phyloP scores from a whole-genome alignment of 192 early-diverging fungal genomes.

The Gonapodya prolifera region DNA sequence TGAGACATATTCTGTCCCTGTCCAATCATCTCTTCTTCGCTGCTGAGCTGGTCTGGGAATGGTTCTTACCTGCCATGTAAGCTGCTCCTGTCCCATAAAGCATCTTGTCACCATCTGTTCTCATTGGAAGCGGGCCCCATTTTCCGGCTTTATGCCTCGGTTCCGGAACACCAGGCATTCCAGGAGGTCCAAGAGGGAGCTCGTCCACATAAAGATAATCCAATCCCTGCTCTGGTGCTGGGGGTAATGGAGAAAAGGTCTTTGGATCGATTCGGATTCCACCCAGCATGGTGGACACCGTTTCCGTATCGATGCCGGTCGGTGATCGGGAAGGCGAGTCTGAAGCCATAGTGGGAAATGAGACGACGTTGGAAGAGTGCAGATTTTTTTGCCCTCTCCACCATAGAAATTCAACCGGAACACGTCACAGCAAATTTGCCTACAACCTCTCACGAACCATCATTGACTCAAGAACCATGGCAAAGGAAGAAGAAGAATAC shows the following conservation, averaged over 20 bases:
- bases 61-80: slow-evolving; percentile 30
- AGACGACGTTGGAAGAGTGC: background rate
- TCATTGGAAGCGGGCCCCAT: slow-evolving; percentile 42
- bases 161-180: background rate
- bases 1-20: too few species aligned
- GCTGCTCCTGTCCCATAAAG: slow-evolving; percentile 37
- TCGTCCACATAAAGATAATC: slow-evolving; percentile 5
- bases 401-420: too few species aligned
- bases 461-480: too few species aligned
- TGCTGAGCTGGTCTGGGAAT: too few species aligned
- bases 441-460: too few species aligned
- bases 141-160: slow-evolving; percentile 15
- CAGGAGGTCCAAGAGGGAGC: background rate
- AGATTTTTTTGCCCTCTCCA: too few species aligned
- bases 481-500: too few species aligned
- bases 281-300: slow-evolving; percentile 3
- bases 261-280: background rate
- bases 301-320: background rate
- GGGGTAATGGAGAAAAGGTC: background rate
- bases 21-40: too few species aligned
- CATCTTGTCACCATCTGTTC: slow-evolving; percentile 36
- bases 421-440: too few species aligned
- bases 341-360: background rate
- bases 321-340: background rate
- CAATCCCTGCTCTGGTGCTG: background rate